A percentile compares a stretch with the other conserved stretches of the same genome.
phyloP scores from a whole-genome alignment of 768 basidiomycete species.

The Candolleomyces eurysporus region DNA sequence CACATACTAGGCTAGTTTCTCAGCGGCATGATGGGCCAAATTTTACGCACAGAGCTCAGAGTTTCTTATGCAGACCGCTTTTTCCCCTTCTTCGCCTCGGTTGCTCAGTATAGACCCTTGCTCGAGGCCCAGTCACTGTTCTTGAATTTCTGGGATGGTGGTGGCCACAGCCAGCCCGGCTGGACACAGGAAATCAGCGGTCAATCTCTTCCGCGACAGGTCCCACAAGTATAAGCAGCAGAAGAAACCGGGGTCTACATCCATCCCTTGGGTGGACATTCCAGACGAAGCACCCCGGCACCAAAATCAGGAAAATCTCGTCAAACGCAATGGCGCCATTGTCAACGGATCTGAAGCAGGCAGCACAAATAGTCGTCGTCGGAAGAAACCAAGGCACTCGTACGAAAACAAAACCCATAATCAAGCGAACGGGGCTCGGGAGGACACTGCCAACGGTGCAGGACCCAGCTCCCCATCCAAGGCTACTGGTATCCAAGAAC shows the following conservation, averaged over 20 bases:
- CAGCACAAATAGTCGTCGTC: background rate
- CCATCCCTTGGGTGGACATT: slow-evolving; percentile 38
- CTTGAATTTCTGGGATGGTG: background rate
- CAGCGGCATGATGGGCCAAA: background rate
- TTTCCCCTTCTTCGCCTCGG: background rate
- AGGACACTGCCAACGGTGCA: slow-evolving; percentile 16
- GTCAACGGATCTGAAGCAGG: slow-evolving; percentile 21
- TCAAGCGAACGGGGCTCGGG: slow-evolving; percentile 2
- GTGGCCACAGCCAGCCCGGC: slow-evolving; percentile 11
- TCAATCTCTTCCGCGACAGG: slow-evolving; percentile 19
- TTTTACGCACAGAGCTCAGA: background rate
- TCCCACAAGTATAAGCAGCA: slow-evolving; percentile 23
- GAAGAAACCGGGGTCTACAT: slow-evolving; percentile 24
- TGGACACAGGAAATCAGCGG: slow-evolving; percentile 11
- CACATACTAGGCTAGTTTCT: background rate
- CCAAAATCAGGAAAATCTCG: slow-evolving; percentile 19
- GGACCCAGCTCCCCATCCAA: slow-evolving; percentile 25
- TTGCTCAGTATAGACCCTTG: background rate
- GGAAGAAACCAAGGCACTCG: slow-evolving; percentile 33
- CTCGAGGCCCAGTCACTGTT: background rate
- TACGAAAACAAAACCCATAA: slow-evolving; percentile 6
- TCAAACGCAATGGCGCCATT: slow-evolving; percentile 27
- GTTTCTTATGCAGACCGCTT: background rate
- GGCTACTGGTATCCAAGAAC: slow-evolving; percentile 51
- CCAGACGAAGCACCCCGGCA: slow-evolving; percentile 35